Conservation (phyloP, 1,284 basidiomycete genomes). For the Boletus sp. region DNA sequence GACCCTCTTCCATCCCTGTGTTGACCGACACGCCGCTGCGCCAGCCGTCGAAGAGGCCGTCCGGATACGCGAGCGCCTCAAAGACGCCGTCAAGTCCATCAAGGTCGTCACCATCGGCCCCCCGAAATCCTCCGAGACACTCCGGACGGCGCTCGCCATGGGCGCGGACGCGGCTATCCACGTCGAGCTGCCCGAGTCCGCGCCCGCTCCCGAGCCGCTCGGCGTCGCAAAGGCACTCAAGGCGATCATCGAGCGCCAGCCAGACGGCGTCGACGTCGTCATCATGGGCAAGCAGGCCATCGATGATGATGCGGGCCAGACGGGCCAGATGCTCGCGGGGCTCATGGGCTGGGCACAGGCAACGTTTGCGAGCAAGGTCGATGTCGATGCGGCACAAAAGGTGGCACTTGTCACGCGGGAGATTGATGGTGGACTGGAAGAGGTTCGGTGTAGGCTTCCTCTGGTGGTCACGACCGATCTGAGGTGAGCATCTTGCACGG, state of each 20-base stretch:
- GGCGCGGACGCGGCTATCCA: slow-evolving; percentile 94
- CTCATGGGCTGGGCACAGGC: slow-evolving; percentile 92
- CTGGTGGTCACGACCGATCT: slow-evolving; percentile 92
- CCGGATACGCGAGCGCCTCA: slow-evolving; percentile 81
- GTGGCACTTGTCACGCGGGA: slow-evolving; percentile 81
- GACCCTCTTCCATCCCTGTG: background rate
- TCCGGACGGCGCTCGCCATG: slow-evolving; percentile 97
- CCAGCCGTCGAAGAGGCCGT: slow-evolving; percentile 98
- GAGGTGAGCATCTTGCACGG: slow-evolving; percentile 50
- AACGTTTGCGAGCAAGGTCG: slow-evolving; percentile 91
- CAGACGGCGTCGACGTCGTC: slow-evolving; percentile 76
- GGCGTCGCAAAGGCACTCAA: slow-evolving; percentile 83
- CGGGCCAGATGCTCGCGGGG: slow-evolving; percentile 96
- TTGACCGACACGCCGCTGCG: no score
- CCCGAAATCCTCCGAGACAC: slow-evolving; percentile 83
- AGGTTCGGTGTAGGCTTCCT: slow-evolving; percentile 79
- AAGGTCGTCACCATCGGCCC: slow-evolving; percentile 93
- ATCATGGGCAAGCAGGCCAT: slow-evolving; percentile 99
- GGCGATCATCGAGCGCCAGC: slow-evolving; percentile 71
- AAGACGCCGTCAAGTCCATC: slow-evolving; percentile 76
- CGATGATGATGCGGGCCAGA: slow-evolving; percentile 96
- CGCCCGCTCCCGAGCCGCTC: slow-evolving; percentile 76
- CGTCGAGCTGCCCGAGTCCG: slow-evolving; percentile 77
- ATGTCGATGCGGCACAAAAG: slow-evolving; percentile 67
- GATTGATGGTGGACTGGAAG: slow-evolving; percentile 92